Percentiles rank a stretch among this genome's conserved stretches.
phyloP scores from a whole-genome alignment of 306 rosid species.

The Parietaria judaica region DNA sequence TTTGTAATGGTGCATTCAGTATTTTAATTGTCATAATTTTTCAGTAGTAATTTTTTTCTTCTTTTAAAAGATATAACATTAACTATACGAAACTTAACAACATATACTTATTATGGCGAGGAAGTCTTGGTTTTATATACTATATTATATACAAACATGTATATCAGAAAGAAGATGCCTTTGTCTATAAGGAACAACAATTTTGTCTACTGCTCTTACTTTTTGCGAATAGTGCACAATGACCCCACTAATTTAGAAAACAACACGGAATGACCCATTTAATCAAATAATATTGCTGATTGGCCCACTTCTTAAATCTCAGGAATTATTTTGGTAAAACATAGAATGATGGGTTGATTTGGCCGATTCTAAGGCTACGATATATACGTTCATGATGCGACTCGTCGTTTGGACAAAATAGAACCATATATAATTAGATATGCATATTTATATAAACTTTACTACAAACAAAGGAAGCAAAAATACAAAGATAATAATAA shows the following conservation, averaged over 20 bases:
- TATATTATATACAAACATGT: neutral
- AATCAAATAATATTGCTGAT: slow-evolving; percentile 16
- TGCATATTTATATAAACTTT: too few relatives aligned
- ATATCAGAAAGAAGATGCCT: slow-evolving; percentile 36
- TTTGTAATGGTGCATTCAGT: neutral
- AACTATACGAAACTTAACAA: neutral
- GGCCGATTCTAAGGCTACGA: slow-evolving; percentile 7
- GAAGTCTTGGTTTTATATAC: slow-evolving; percentile 4
- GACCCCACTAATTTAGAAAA: slow-evolving; percentile 11
- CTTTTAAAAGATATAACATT: neutral
- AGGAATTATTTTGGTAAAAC: slow-evolving; percentile 6
- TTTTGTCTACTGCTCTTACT: slow-evolving; percentile 27
- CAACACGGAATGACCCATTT: neutral
- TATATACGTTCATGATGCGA: slow-evolving; percentile 9
- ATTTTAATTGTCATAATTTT: slow-evolving; percentile 3
- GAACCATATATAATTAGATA: too few relatives aligned
- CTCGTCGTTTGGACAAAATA: neutral
- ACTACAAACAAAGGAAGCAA: too few relatives aligned
- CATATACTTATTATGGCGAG: slow-evolving; percentile 7
- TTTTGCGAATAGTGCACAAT: slow-evolving; percentile 7
- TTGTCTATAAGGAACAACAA: slow-evolving; percentile 61
- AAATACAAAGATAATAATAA: neutral
- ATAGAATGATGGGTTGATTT: slow-evolving; percentile 12
- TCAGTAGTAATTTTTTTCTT: neutral
- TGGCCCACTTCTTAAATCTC: slow-evolving; percentile 32